phyloP scores from a whole-genome alignment of 2,329 filamentous ascomycete genomes.

The Zymoseptoria crescenta region DNA sequence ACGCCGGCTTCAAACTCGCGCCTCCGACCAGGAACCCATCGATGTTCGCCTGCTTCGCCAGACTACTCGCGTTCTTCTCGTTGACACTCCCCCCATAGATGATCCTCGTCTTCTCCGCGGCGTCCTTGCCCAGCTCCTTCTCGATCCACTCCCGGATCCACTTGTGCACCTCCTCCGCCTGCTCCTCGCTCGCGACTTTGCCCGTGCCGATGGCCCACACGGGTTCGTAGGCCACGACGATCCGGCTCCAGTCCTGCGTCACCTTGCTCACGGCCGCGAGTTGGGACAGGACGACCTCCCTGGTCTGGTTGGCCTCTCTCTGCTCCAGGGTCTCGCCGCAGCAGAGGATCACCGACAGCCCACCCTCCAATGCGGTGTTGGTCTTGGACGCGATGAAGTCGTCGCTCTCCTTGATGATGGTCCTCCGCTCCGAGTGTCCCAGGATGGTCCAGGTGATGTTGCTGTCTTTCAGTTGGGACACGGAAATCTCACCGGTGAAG shows the following conservation, averaged over 20 bases:
- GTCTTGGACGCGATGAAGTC: constrained; percentile 83
- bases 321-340: constrained; percentile 93
- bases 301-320: constrained; percentile 77
- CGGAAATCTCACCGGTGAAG: constrained; percentile 94
- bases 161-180: constrained; percentile 90
- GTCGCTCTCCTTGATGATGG: constrained; percentile 80
- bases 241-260: constrained; percentile 80
- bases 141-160: constrained; percentile 82
- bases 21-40: constrained; percentile 97
- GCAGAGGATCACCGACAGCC: constrained; percentile 89
- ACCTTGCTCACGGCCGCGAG: constrained; percentile 73
- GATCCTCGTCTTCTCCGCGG: constrained; percentile 80
- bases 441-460: constrained; percentile 84
- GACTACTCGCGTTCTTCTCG: constrained; percentile 95
- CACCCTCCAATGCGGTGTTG: constrained; percentile 81
- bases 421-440: constrained; percentile 91
- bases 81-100: constrained; percentile 95
- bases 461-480: constrained; percentile 81
- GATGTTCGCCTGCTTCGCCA: constrained; percentile 88
- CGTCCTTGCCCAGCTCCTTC: constrained; percentile 65
- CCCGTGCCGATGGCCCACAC: constrained; percentile 94
- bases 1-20: constrained; percentile 93
- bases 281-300: constrained; percentile 77
- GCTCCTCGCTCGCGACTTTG: constrained; percentile 79
- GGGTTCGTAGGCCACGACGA: constrained; percentile 97